Percentiles rank a stretch among this genome's conserved stretches.
phyloP scores from a whole-genome alignment of 371 early-diverging fungal species.

The Mucor irregularis region DNA sequence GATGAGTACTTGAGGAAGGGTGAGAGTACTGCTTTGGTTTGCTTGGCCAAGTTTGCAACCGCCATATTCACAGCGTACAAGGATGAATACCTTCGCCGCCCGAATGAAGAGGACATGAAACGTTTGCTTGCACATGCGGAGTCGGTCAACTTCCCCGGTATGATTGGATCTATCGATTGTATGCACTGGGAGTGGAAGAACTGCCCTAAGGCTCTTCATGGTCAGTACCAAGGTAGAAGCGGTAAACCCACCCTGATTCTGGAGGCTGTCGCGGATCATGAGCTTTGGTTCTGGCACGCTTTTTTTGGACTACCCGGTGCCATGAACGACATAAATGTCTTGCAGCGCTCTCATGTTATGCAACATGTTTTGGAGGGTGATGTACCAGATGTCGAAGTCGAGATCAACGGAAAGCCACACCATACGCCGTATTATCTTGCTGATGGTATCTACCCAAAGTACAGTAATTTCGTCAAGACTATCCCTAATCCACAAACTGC shows the following conservation, averaged over 20 bases:
- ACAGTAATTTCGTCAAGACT: background rate
- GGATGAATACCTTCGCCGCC: too few species aligned
- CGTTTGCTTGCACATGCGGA: too few species aligned
- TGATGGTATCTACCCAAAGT: background rate
- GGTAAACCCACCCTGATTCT: slow-evolving; percentile 4
- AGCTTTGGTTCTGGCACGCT: slow-evolving; percentile 5
- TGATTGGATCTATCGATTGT: slow-evolving; percentile 4
- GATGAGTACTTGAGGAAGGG: too few species aligned
- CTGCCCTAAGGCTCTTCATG: too few species aligned
- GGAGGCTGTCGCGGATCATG: background rate
- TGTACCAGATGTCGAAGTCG: background rate
- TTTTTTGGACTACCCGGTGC: too few species aligned
- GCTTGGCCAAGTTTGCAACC: too few species aligned
- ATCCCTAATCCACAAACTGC: background rate
- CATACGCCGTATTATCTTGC: background rate
- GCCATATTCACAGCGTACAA: too few species aligned
- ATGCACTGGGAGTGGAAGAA: slow-evolving; percentile 8
- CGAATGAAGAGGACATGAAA: too few species aligned
- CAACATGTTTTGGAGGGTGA: background rate
- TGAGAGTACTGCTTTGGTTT: too few species aligned
- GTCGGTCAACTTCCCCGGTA: too few species aligned
- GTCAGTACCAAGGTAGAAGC: too few species aligned
- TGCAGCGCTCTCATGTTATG: background rate
- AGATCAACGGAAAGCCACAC: too few species aligned
- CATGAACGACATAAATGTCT: background rate